Evolutionary conservation across 1,284 basidiomycete species (phyloP).

Genomic region (Austroboletus niveus): DNA sequence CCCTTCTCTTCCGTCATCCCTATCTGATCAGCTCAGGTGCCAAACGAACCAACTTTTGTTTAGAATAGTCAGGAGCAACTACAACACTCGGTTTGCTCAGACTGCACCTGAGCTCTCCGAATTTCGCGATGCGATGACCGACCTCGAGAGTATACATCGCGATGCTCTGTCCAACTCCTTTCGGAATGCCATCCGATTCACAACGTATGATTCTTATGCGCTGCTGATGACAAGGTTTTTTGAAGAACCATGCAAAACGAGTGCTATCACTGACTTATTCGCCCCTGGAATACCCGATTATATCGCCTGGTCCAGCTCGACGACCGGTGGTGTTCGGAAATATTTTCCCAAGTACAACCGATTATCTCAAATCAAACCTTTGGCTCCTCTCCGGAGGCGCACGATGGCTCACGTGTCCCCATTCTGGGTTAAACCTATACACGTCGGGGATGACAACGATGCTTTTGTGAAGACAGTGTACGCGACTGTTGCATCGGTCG

Average conservation of each 20-base stretch:
- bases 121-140: neutral
- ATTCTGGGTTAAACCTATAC: neutral
- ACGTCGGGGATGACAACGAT: neutral
- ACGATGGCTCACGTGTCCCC: neutral
- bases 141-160: neutral
- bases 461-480: neutral
- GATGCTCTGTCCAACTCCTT: neutral
- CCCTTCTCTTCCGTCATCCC: neutral
- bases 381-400: neutral
- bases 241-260: conserved; percentile 10
- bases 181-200: neutral
- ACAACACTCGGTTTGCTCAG: neutral
- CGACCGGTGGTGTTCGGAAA: neutral
- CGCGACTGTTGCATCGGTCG: neutral
- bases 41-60: neutral
- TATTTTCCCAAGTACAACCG: conserved; percentile 7
- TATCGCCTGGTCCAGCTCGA: neutral
- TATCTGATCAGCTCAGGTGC: neutral
- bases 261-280: neutral
- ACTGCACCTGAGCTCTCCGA: conserved; percentile 2
- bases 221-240: conserved; percentile 5
- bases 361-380: neutral
- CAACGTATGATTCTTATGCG: conserved; percentile 11
- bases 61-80: conserved; percentile 4
- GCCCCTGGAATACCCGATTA: neutral